phyloP scores from a whole-genome alignment of 192 early-diverging fungal species.

The Coemansia asiatica region DNA sequence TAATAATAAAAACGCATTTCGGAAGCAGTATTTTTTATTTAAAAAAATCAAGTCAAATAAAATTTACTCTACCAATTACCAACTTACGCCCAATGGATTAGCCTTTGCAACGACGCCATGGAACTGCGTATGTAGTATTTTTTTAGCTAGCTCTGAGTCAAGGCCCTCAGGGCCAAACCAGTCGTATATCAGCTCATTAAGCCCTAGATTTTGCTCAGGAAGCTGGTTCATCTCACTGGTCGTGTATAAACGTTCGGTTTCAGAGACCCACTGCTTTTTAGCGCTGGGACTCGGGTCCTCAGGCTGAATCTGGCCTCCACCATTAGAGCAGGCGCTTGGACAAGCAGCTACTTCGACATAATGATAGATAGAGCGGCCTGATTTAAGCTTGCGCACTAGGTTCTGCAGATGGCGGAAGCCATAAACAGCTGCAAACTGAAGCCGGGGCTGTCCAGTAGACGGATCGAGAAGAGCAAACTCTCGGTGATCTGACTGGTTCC shows the following conservation, averaged over 20 bases:
- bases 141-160: slow-evolving; percentile 60
- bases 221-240: slow-evolving; percentile 57
- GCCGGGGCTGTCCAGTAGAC: slow-evolving; percentile 52
- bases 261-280: slow-evolving; percentile 73
- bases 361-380: slow-evolving; percentile 72
- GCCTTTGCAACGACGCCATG: slow-evolving; percentile 74
- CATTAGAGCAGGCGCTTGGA: slow-evolving; percentile 95
- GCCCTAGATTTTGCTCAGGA: slow-evolving; percentile 66
- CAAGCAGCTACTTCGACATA: slow-evolving; percentile 98
- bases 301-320: slow-evolving; percentile 90
- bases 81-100: slow-evolving; percentile 80
- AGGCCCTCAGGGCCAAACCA: slow-evolving; percentile 73
- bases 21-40: too few species aligned
- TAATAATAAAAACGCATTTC: too few species aligned
- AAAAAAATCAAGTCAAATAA: too few species aligned
- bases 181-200: slow-evolving; percentile 67
- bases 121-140: slow-evolving; percentile 81
- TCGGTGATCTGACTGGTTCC: slow-evolving; percentile 77
- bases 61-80: too few species aligned
- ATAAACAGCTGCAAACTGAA: slow-evolving; percentile 86
- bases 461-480: slow-evolving; percentile 64
- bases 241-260: slow-evolving; percentile 69
- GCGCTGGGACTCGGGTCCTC: slow-evolving; percentile 47
- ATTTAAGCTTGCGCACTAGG: slow-evolving; percentile 93
- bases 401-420: slow-evolving; percentile 99